Conservation (phyloP, 768 basidiomycete species). For the Erythrobasidium yunnanense region DNA sequence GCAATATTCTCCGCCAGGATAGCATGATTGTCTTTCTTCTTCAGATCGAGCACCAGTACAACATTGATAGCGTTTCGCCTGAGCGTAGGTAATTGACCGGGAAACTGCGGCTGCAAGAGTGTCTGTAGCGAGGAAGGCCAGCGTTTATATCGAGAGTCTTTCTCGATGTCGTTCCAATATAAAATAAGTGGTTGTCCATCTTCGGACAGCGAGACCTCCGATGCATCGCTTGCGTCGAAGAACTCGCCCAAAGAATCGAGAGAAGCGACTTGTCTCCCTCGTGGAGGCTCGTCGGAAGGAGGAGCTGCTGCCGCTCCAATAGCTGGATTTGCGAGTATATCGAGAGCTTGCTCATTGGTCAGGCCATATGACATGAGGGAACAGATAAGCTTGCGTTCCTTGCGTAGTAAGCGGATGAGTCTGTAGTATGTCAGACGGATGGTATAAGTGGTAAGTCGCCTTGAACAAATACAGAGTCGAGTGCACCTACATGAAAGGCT, state of each 20-base stretch:
- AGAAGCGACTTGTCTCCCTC: neutral
- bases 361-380: constrained; percentile 57
- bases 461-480: neutral
- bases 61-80: constrained; percentile 72
- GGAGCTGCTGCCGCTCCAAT: constrained; percentile 50
- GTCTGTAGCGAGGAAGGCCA: constrained; percentile 32
- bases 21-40: constrained; percentile 51
- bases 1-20: constrained; percentile 58
- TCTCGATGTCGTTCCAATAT: constrained; percentile 88
- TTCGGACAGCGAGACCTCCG: constrained; percentile 68
- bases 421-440: constrained; percentile 39
- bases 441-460: too few relatives aligned
- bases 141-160: constrained; percentile 54
- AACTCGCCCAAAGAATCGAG: constrained; percentile 47
- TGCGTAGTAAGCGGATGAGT: constrained; percentile 59
- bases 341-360: constrained; percentile 55
- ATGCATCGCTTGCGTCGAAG: constrained; percentile 81
- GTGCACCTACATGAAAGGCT: constrained; percentile 54
- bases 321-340: constrained; percentile 57
- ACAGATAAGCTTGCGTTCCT: constrained; percentile 56
- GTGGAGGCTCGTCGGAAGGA: constrained; percentile 46
- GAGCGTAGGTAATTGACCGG: constrained; percentile 65
- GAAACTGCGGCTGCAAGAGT: constrained; percentile 67
- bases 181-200: constrained; percentile 44
- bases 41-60: constrained; percentile 69